Conservation (phyloP, 2,329 filamentous ascomycete genomes). For the Orbilia blumenaviensis region DNA sequence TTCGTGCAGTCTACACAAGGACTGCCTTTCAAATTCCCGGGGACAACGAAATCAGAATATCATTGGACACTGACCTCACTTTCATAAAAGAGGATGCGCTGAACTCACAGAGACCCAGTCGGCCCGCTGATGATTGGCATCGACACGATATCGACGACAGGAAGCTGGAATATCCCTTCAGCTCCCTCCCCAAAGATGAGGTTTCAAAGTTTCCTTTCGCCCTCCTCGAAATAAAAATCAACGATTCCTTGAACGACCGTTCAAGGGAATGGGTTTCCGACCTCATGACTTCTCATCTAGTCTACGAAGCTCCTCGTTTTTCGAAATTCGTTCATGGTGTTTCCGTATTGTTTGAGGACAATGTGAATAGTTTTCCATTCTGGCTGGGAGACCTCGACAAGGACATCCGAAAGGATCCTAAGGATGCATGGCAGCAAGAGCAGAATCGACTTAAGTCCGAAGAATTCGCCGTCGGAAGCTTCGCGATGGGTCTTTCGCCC, state of each 20-base stretch:
- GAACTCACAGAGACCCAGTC: conserved; percentile 83
- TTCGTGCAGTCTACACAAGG: conserved; percentile 91
- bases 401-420: conserved; percentile 92
- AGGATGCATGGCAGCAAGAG: conserved; percentile 88
- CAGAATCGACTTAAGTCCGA: conserved; percentile 85
- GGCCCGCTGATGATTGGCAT: conserved; percentile 89
- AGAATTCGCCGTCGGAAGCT: conserved; percentile 86
- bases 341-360: conserved; percentile 89
- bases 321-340: conserved; percentile 97
- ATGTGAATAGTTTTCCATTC: conserved; percentile 95
- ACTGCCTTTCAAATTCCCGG: conserved; percentile 96
- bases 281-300: conserved; percentile 88
- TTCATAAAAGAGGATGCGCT: conserved; percentile 83
- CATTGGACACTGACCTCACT: conserved; percentile 89
- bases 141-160: conserved; percentile 85
- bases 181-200: conserved; percentile 86
- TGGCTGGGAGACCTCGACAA: conserved; percentile 92
- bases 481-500: conserved; percentile 69
- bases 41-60: conserved; percentile 88
- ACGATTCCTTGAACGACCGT: conserved; percentile 67
- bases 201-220: conserved; percentile 90
- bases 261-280: conserved; percentile 90
- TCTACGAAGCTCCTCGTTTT: conserved; percentile 88
- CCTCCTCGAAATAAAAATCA: conserved; percentile 90
- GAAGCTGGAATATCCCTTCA: conserved; percentile 86